These are phyloP conservation scores for Allium fistulosum DNA, from an alignment of 106 monocot species.

Conservation along the genomic window DNA sequence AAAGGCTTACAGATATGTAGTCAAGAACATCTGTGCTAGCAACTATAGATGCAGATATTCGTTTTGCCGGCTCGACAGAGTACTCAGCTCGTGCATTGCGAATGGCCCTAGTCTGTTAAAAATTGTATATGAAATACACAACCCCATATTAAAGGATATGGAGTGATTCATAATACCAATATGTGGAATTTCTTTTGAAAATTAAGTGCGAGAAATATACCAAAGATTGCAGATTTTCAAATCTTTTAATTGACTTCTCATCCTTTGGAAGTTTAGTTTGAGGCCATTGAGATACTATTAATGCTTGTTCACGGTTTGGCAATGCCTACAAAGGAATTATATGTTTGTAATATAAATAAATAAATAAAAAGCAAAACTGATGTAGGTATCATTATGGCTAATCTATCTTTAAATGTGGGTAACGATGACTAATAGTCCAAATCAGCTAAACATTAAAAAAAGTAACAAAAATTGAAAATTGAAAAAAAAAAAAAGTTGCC, in stretches of 20 bases:
- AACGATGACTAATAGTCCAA: too few species aligned
- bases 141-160: not conserved
- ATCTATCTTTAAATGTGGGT: too few species aligned
- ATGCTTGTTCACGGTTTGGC: constrained; percentile 59
- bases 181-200: too few species aligned
- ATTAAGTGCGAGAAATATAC: constrained; percentile 19
- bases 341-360: not conserved
- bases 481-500: too few species aligned
- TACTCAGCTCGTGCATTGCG: constrained; percentile 92
- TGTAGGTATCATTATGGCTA: too few species aligned
- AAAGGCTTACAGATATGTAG: constrained; percentile 72
- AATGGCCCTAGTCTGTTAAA: constrained; percentile 58
- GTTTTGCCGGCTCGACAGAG: constrained; percentile 96
- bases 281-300: constrained; percentile 84
- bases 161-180: not conserved
- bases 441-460: too few species aligned
- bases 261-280: constrained; percentile 63
- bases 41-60: constrained; percentile 88
- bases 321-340: constrained; percentile 49
- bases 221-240: constrained; percentile 91
- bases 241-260: constrained; percentile 63
- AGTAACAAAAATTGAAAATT: too few species aligned
- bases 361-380: too few species aligned
- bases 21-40: constrained; percentile 65
- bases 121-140: not conserved